phyloP scores from a whole-genome alignment of 352 stramenopile species.

The Globisporangium acanthophoron region DNA sequence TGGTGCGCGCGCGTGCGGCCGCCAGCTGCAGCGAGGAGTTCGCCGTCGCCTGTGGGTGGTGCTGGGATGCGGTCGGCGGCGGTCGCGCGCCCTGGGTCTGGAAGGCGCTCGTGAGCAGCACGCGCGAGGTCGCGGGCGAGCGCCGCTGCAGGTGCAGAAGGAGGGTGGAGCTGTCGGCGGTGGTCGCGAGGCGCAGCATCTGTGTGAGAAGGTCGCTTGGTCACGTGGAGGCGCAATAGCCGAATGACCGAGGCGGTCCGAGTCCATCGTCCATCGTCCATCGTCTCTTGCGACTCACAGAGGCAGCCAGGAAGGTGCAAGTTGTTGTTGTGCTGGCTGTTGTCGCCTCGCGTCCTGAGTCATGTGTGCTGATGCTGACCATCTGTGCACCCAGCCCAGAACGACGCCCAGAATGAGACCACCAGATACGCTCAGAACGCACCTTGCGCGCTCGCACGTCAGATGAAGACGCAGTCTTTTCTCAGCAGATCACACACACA shows the following conservation, averaged over 20 bases:
- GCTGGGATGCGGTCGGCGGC: background rate
- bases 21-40: constrained; percentile 1
- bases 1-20: background rate
- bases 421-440: too few relatives aligned
- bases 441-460: too few relatives aligned
- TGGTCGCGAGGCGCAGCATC: constrained; percentile 1
- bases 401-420: too few relatives aligned
- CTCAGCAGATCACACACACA: too few relatives aligned
- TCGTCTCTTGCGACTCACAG: too few relatives aligned
- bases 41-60: background rate
- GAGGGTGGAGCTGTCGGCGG: background rate
- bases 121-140: background rate
- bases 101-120: constrained; percentile 10
- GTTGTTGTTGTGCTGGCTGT: background rate
- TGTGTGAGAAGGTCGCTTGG: background rate
- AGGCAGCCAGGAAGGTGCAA: too few relatives aligned
- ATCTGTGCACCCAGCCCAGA: background rate
- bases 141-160: background rate
- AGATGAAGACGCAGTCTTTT: too few relatives aligned
- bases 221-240: background rate
- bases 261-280: background rate
- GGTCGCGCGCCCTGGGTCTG: constrained; percentile 6
- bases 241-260: background rate
- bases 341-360: background rate
- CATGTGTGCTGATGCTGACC: background rate